Percentiles rank a stretch among this genome's conserved stretches.
These are phyloP conservation scores for Rhodomyrtus psidioides DNA, from an alignment of 441 rosid species.

Conservation along the genomic window DNA sequence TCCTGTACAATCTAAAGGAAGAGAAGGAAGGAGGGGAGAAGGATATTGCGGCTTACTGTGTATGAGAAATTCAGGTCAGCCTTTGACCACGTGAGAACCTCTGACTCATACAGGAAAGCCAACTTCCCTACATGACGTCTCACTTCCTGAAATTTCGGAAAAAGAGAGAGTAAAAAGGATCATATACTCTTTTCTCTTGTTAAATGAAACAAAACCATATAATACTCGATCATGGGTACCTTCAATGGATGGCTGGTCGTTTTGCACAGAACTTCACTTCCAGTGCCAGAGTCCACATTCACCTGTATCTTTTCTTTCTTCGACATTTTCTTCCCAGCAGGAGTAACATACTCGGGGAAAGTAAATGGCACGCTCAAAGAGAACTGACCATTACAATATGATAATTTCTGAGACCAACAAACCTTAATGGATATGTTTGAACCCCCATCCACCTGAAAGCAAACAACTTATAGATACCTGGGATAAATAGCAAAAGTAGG, in stretches of 20 bases:
- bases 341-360: constrained; percentile 84
- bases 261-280: constrained; percentile 61
- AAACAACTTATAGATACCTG: background rate
- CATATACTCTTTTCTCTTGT: background rate
- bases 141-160: constrained; percentile 40
- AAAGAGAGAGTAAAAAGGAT: background rate
- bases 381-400: constrained; percentile 43
- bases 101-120: constrained; percentile 66
- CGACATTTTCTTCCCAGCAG: constrained; percentile 60
- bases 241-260: constrained; percentile 77
- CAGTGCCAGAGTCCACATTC: constrained; percentile 63
- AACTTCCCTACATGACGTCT: constrained; percentile 52
- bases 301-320: constrained; percentile 71
- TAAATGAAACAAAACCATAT: background rate
- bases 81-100: constrained; percentile 76
- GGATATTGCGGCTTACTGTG: constrained; percentile 36
- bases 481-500: background rate
- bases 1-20: background rate
- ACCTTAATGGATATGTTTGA: constrained; percentile 59
- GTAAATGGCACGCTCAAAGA: constrained; percentile 60
- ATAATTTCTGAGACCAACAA: constrained; percentile 75
- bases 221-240: constrained; percentile 27
- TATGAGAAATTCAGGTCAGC: constrained; percentile 68
- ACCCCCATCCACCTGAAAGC: constrained; percentile 81
- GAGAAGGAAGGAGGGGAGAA: background rate